These are phyloP conservation scores for Colletotrichum scovillei DNA, from an alignment of 2,329 filamentous ascomycete genomes.

Conservation along the genomic window DNA sequence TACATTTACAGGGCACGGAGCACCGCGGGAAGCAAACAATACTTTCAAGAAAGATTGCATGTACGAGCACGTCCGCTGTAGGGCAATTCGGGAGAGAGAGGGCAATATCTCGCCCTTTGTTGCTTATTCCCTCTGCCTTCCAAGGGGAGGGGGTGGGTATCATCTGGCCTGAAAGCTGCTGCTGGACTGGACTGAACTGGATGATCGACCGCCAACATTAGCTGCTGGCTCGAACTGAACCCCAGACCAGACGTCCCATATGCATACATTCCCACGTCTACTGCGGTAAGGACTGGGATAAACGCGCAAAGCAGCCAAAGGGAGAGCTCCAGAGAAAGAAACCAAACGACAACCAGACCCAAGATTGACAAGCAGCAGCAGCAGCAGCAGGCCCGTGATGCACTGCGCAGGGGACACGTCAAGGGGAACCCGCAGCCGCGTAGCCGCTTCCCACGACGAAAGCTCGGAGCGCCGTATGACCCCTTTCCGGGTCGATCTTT, in stretches of 20 bases:
- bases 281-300: not conserved
- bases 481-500: conserved; percentile 17
- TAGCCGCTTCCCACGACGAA: conserved; percentile 10
- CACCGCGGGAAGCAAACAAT: not conserved
- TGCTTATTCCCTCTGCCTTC: not conserved
- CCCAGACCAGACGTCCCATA: not conserved
- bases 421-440: conserved; percentile 15
- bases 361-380: not conserved
- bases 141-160: not conserved
- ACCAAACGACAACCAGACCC: not conserved
- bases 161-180: not conserved
- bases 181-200: not conserved
- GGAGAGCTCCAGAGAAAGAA: not conserved
- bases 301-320: not conserved
- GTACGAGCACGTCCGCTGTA: not conserved
- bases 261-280: not conserved
- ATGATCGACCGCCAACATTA: conserved; percentile 2
- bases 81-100: not conserved
- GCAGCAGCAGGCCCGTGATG: not conserved
- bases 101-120: not conserved
- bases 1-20: not conserved
- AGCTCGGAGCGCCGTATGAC: conserved; percentile 30
- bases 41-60: not conserved
- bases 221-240: not conserved
- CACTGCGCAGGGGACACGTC: conserved; percentile 17